Percentiles rank a stretch among this genome's conserved stretches.
These are phyloP conservation scores for Ricinus communis DNA, from an alignment of 345 rosid species.

Conservation along the genomic window DNA sequence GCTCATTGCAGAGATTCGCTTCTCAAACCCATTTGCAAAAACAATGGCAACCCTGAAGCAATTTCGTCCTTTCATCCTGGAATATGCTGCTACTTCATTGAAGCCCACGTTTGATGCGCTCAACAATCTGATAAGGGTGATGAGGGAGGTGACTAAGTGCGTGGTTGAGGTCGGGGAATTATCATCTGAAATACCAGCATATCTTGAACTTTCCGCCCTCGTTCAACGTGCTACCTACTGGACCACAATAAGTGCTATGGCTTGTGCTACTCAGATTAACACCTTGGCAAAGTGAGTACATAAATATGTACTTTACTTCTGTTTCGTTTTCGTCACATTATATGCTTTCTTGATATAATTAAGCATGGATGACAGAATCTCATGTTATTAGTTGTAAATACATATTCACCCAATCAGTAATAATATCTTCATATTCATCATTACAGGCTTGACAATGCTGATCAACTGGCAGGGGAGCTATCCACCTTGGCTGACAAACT, in stretches of 20 bases:
- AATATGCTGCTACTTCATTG: slow-evolving; percentile 36
- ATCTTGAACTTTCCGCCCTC: slow-evolving; percentile 36
- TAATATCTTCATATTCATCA: too few relatives aligned
- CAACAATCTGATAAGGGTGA: slow-evolving; percentile 50
- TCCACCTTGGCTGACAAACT: slow-evolving; percentile 72
- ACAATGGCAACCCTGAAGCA: slow-evolving; percentile 67
- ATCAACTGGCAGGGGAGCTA: slow-evolving; percentile 64
- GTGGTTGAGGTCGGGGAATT: slow-evolving; percentile 55
- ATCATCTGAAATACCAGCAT: slow-evolving; percentile 45
- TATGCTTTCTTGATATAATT: too few relatives aligned
- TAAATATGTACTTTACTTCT: too few relatives aligned
- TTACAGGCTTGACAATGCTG: slow-evolving; percentile 47
- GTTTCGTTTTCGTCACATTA: too few relatives aligned
- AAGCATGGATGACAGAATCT: too few relatives aligned
- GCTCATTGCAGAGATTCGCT: slow-evolving; percentile 66
- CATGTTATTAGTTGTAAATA: too few relatives aligned
- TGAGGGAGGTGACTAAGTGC: slow-evolving; percentile 52
- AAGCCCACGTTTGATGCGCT: slow-evolving; percentile 49
- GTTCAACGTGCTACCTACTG: slow-evolving; percentile 69
- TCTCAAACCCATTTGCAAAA: slow-evolving; percentile 59
- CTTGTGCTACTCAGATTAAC: slow-evolving; percentile 58
- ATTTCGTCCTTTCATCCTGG: slow-evolving; percentile 42
- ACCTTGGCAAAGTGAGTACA: slow-evolving; percentile 15
- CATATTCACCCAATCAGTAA: too few relatives aligned
- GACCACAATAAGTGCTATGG: slow-evolving; percentile 60